These are phyloP conservation scores for Podila epigama DNA, from an alignment of 192 early-diverging fungal species.

Conservation along the genomic window DNA sequence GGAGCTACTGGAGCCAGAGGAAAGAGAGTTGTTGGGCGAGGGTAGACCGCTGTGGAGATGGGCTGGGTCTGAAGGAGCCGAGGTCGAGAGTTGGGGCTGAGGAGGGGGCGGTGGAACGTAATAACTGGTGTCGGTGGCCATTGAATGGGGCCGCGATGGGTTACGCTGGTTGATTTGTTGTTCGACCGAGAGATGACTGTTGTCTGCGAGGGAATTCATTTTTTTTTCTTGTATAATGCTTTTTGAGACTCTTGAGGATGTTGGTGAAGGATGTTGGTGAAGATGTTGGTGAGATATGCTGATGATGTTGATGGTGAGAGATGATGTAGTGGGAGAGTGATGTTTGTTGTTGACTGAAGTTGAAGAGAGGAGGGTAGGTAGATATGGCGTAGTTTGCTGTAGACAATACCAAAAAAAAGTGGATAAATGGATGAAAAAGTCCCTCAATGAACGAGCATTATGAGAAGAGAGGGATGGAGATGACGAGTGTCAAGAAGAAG, in stretches of 20 bases:
- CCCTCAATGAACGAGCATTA: no score
- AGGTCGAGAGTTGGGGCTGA: neutral
- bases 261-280: neutral
- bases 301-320: no score
- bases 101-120: neutral
- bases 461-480: no score
- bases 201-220: neutral
- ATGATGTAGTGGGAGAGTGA: no score
- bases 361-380: no score
- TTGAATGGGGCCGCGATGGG: neutral
- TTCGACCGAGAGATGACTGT: neutral
- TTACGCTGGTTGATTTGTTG: neutral
- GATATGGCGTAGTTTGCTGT: no score
- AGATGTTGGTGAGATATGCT: no score
- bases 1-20: neutral
- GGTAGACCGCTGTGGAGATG: neutral
- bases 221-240: neutral
- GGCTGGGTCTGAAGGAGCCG: neutral
- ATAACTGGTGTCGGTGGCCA: neutral
- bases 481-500: no score
- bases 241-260: neutral
- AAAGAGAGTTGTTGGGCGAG: neutral
- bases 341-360: no score
- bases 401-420: no score
- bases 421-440: no score